Evolutionary conservation across 179 eudicot species (phyloP).

Genomic region (Beta corolliflora): DNA sequence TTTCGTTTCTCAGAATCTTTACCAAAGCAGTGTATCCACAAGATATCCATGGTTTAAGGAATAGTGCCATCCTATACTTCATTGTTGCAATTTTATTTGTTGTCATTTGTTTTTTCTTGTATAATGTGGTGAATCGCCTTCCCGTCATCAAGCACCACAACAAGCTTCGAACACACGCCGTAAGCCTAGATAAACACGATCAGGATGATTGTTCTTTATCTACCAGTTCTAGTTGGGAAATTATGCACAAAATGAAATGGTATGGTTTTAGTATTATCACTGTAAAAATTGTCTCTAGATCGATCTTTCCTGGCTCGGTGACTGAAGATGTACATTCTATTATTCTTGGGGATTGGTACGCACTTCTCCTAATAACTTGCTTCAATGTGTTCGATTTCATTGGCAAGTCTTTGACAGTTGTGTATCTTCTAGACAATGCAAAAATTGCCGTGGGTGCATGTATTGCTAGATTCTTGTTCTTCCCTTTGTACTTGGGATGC

Average conservation of each 20-base stretch:
- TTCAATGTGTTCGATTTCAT: constrained; percentile 78
- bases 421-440: constrained; percentile 57
- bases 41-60: constrained; percentile 61
- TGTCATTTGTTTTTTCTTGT: constrained; percentile 62
- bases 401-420: constrained; percentile 71
- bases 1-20: constrained; percentile 64
- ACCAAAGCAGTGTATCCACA: constrained; percentile 77
- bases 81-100: constrained; percentile 60
- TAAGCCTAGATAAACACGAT: constrained; percentile 52
- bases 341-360: constrained; percentile 72
- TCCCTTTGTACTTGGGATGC: constrained; percentile 69
- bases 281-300: constrained; percentile 60
- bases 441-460: constrained; percentile 66
- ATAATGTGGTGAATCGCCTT: constrained; percentile 61
- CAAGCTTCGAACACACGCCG: constrained; percentile 31
- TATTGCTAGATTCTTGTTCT: constrained; percentile 59
- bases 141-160: constrained; percentile 70
- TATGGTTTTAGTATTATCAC: constrained; percentile 48
- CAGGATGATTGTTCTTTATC: constrained; percentile 42
- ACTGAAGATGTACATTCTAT: constrained; percentile 83
- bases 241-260: constrained; percentile 70
- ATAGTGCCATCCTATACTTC: constrained; percentile 78
- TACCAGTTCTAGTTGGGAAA: constrained; percentile 41
- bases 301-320: constrained; percentile 82
- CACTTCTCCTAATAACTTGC: constrained; percentile 58